phyloP scores from a whole-genome alignment of 208 protist genomes.

The Vickermania spadyakhi region DNA sequence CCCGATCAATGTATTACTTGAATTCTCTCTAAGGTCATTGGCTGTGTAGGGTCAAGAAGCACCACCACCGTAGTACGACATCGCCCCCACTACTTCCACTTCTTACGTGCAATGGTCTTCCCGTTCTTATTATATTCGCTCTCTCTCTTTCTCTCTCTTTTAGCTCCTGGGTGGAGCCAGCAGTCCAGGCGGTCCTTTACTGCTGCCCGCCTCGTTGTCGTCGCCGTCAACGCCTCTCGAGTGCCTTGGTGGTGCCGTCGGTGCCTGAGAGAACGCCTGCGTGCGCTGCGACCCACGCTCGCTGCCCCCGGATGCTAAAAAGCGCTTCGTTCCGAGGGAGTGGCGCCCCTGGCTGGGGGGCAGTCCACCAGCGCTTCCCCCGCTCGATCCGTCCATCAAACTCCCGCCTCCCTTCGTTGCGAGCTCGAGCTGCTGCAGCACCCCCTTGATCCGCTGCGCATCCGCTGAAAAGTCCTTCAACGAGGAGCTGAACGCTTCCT shows the following conservation, averaged over 20 bases:
- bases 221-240: background rate
- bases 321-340: background rate
- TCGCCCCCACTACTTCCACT: too few species aligned
- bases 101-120: too few species aligned
- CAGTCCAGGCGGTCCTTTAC: background rate
- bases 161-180: background rate
- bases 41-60: too few species aligned
- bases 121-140: too few species aligned
- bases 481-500: background rate
- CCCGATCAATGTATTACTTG: too few species aligned
- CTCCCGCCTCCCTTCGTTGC: background rate
- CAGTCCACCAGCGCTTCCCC: background rate
- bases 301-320: background rate
- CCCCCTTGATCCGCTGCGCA: background rate
- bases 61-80: too few species aligned
- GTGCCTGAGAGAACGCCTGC: background rate
- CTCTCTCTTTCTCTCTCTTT: too few species aligned
- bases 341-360: background rate
- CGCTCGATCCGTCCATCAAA: background rate
- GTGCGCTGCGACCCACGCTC: conserved; percentile 2
- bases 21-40: too few species aligned
- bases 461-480: background rate
- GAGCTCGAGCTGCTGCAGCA: conserved; percentile 2
- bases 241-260: too few species aligned
- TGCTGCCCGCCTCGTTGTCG: background rate